phyloP scores from a whole-genome alignment of 768 basidiomycete genomes.

The Mycena olivaceomarginata region DNA sequence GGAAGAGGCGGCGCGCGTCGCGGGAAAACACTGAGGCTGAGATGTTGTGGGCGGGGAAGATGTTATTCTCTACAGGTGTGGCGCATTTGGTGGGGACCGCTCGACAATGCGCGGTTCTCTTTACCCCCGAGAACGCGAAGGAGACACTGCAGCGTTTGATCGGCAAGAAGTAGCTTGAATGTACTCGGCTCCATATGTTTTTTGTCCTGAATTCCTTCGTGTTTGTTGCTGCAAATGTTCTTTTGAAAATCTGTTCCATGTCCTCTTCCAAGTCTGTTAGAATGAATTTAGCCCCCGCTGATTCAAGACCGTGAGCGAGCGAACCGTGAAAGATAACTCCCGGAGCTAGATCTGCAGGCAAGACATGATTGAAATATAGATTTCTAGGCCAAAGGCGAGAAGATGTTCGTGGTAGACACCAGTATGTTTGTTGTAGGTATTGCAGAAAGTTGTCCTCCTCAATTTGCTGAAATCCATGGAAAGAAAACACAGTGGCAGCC shows the following conservation, averaged over 20 bases:
- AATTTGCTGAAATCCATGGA: not conserved
- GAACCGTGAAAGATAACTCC: constrained; percentile 2
- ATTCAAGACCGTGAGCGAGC: not conserved
- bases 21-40: constrained; percentile 9
- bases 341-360: constrained; percentile 6
- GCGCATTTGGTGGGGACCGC: not conserved
- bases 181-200: not conserved
- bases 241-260: not conserved
- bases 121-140: constrained; percentile 9
- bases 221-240: not conserved
- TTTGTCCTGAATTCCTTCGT: not conserved
- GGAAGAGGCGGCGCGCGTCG: constrained; percentile 17
- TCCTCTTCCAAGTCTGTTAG: constrained; percentile 3
- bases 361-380: constrained; percentile 10
- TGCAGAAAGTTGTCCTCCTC: constrained; percentile 12
- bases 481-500: constrained; percentile 8
- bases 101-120: constrained; percentile 15
- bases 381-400: constrained; percentile 16
- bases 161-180: constrained; percentile 5
- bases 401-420: constrained; percentile 16
- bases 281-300: constrained; percentile 4
- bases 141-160: constrained; percentile 19
- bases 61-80: not conserved
- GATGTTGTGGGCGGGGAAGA: not conserved
- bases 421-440: constrained; percentile 18